Base-by-base conservation (phyloP, 108 stramenopile species). In the Seminavis robusta region DNA sequence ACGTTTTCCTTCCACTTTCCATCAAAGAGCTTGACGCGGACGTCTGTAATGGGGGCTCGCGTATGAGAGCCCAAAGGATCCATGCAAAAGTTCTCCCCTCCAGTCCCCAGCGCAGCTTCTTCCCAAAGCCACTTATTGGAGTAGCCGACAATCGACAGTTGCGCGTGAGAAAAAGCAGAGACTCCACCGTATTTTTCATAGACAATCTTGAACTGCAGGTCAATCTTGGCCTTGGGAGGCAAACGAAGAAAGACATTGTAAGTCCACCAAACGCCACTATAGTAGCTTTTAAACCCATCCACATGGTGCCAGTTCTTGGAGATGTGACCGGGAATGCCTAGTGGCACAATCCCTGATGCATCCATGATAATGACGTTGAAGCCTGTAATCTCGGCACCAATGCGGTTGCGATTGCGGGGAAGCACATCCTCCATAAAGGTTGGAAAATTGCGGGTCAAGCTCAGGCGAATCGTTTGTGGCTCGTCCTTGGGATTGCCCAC, bases 151-250 rank as follows among this genome's bases (percentile, higher is more conserved):
- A 31, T 54, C n/a, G 31, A 33, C 5, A 54, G 30, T 40, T 54
- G 52, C 15, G 52, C 33, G n/a, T 54, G 52, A 28, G 52, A 54
- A 36, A 36, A 54, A 0, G 52, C 52, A 16, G 29, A 13, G 33
- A 54, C 52, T 4, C 52, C 52, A 3, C n/a, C 30, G 52, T 40
- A 54, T 40, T 54, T 16, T 40, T 54, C 52, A 40, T 54, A 54
- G 4, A 40, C 36, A 29, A 54, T 36, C 13, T 28, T 32, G 16
- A 54, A 54, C 31, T 28, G 30, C 52, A 54, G 30, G 25, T 29
- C 26, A 9, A 54, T 15, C 36, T 26, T 24, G n/a, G 15, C 52
- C 13, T 28, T 36, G 13, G 31, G 31, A 4, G 52, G 52, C 9
- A 54, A 32, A 8, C 25, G 38, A 9, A 54, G 34, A 26, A 54